Evolutionary conservation across 2,329 filamentous ascomycete species (phyloP), one percentile per base, ranked within the genome.

Genomic region (Atkinsonella hypoxylon): DNA sequence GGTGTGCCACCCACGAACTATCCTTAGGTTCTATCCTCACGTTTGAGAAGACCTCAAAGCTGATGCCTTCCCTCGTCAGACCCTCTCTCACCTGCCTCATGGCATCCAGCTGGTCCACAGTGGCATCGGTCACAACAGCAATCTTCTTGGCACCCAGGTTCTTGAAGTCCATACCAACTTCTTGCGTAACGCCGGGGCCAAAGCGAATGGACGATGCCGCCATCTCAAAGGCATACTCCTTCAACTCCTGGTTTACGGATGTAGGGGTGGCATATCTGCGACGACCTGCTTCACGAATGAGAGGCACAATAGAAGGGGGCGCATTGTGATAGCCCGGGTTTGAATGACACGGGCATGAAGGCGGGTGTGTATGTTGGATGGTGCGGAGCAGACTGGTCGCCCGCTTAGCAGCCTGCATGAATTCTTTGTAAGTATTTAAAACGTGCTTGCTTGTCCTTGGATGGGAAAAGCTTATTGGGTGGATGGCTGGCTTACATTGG

Each of bases 201-300:
- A 97, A 98, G 12, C 93, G 82, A 62, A 98, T 96, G 30, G 85
- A 88, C 1, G 88, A 95, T 1, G 93, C 89, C 0, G 93, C 93
- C 91, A 98, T 95, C 67, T 98, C 93, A 64, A 98, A 98, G 13
- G 93, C 93, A 70, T 98, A 98, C 67, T 98, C 93, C 66, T 94
- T 95, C 62, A 89, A 77, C 9, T 76, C 70, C 30, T 53, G 47
- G 18, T 85, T 71, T 18, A 62, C 56, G 39, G 61, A 62, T 32
- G 85, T 71, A 0, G 90, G 88, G 0, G 88, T 91, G n/a, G 88
- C 89, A 66, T 79, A 82, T 47, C 72, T 73, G 34, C 79, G 66
- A 22, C 57, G 54, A 32, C 61, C 69, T 34, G 68, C 57, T 57
- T 67, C 52, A 57, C 61, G 54, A 45, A 62, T 66, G 51, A 70